Evolutionary conservation across 768 basidiomycete genomes (phyloP).

Genomic region (Gautieria morchelliformis): DNA sequence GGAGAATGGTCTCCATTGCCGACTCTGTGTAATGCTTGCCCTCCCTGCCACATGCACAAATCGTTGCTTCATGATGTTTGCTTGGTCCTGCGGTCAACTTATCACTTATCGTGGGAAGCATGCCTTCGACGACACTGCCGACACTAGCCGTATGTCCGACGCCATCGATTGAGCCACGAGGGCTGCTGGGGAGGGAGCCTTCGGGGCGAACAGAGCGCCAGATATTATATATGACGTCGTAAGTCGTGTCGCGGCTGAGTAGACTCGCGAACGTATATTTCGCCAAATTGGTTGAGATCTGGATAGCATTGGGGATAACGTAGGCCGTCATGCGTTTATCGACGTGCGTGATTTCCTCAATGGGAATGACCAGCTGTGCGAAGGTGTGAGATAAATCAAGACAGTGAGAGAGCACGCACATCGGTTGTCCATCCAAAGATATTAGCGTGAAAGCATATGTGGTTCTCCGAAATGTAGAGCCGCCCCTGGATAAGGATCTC

Average conservation of each 20-base stretch:
- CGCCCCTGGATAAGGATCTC: conserved; percentile 96
- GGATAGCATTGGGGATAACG: conserved; percentile 95
- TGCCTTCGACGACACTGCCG: conserved; percentile 6
- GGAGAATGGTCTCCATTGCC: conserved; percentile 70
- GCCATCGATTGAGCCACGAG: conserved; percentile 12
- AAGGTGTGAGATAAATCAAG: not conserved
- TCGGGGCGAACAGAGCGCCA: conserved; percentile 87
- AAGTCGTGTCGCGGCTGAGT: conserved; percentile 91
- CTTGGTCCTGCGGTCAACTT: conserved; percentile 14
- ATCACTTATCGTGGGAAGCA: conserved; percentile 20
- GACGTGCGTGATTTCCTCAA: conserved; percentile 73
- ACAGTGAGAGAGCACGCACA: conserved; percentile 38
- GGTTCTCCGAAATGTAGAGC: conserved; percentile 95
- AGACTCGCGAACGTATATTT: conserved; percentile 97
- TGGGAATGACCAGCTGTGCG: conserved; percentile 72
- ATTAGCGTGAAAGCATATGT: conserved; percentile 98
- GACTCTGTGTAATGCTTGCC: conserved; percentile 63
- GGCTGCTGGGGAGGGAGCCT: conserved; percentile 18
- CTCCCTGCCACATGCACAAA: conserved; percentile 64
- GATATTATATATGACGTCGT: conserved; percentile 91
- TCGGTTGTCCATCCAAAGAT: conserved; percentile 99
- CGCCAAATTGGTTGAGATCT: conserved; percentile 68
- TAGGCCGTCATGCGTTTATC: conserved; percentile 98
- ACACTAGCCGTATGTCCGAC: conserved; percentile 3
- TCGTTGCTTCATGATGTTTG: conserved; percentile 46